A percentile compares a stretch with the other conserved stretches of the same genome.
phyloP scores from a whole-genome alignment of 2,329 filamentous ascomycete genomes.

The Aspergillus sp. region DNA sequence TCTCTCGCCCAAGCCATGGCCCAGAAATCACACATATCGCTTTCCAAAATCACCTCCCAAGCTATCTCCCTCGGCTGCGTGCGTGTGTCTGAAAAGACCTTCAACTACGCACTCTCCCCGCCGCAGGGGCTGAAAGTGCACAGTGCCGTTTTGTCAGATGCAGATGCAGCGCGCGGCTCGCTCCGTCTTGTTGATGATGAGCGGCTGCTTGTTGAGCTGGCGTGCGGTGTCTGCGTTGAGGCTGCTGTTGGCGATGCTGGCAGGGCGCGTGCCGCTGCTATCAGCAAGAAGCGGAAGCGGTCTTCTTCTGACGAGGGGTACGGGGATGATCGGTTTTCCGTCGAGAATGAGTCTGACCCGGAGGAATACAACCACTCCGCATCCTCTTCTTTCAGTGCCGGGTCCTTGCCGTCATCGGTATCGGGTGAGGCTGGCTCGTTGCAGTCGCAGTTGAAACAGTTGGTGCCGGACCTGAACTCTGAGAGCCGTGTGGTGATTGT shows the following conservation, averaged over 20 bases:
- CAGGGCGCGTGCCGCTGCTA: conserved; percentile 3
- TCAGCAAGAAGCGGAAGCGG: conserved; percentile 25
- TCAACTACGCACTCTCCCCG: conserved; percentile 53
- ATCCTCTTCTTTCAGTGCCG: not conserved
- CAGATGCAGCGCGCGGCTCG: conserved; percentile 71
- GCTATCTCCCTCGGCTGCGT: conserved; percentile 69
- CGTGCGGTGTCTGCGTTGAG: conserved; percentile 74
- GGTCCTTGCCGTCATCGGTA: not conserved
- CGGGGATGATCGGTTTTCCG: conserved; percentile 27
- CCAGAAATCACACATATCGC: conserved; percentile 50
- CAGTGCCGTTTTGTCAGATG: conserved; percentile 62
- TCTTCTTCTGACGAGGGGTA: conserved; percentile 26
- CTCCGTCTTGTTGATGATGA: conserved; percentile 76
- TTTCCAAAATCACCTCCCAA: conserved; percentile 66
- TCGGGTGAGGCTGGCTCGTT: conserved; percentile 6
- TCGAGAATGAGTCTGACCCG: conserved; percentile 14
- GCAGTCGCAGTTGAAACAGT: conserved; percentile 48
- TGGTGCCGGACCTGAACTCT: conserved; percentile 57
- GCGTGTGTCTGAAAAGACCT: conserved; percentile 61
- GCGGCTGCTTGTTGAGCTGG: conserved; percentile 70
- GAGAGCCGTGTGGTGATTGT: conserved; percentile 72
- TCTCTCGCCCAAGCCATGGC: conserved; percentile 58
- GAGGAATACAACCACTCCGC: not conserved
- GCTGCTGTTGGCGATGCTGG: conserved; percentile 32
- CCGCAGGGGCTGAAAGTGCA: conserved; percentile 45